phyloP scores from a whole-genome alignment of 1,284 basidiomycete species.

The Boletus hoseneyae region DNA sequence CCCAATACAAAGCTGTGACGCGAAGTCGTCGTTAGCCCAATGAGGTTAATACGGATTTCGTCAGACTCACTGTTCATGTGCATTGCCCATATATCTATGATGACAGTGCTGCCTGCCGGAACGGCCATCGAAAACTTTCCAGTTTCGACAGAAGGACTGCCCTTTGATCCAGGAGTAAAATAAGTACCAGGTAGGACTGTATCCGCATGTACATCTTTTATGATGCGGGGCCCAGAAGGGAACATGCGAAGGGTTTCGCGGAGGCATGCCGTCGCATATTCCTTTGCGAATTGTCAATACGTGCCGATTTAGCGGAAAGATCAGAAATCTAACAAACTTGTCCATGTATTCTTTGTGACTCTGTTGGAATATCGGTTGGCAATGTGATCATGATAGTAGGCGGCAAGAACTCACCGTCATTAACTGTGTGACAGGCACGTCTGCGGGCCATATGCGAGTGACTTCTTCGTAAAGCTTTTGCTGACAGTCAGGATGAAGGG shows the following conservation, averaged over 20 bases:
- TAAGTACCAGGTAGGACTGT: constrained; percentile 33
- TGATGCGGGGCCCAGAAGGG: constrained; percentile 38
- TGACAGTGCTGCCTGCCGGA: constrained; percentile 36
- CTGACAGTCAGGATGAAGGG: constrained; percentile 45
- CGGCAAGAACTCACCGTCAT: constrained; percentile 9
- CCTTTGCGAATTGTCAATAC: constrained; percentile 27
- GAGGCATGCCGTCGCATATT: constrained; percentile 41
- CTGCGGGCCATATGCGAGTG: constrained; percentile 33
- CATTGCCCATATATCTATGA: constrained; percentile 39
- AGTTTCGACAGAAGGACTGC: constrained; percentile 26
- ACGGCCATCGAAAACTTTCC: constrained; percentile 36
- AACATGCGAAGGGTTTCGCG: constrained; percentile 43
- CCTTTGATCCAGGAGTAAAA: constrained; percentile 32
- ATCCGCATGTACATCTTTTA: constrained; percentile 38
- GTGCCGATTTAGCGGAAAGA: neutral
- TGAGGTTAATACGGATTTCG: neutral
- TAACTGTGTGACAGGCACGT: constrained; percentile 24
- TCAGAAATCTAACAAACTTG: constrained; percentile 27
- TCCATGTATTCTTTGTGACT: constrained; percentile 36
- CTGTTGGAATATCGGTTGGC: constrained; percentile 19
- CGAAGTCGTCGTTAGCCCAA: neutral
- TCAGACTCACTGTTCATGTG: constrained; percentile 35
- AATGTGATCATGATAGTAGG: neutral
- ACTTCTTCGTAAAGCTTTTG: constrained; percentile 41
- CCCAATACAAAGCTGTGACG: constrained; percentile 38